Conservation (phyloP, 202 grass and related monocot genomes). For the Digitaria exilis region DNA sequence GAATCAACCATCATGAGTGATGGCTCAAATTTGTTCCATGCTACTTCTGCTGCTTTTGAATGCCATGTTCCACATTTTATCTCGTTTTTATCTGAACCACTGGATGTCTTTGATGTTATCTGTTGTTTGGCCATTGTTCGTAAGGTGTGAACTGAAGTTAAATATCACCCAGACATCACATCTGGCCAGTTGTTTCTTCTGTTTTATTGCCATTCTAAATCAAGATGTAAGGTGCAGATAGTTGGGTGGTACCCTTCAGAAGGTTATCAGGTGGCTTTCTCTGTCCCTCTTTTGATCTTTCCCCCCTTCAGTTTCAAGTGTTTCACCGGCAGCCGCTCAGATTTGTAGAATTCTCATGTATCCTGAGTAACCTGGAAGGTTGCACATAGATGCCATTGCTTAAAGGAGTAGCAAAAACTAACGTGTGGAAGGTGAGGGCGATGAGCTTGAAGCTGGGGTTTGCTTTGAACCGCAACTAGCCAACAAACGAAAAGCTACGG, state of each 20-base stretch:
- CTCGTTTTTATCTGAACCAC: not conserved
- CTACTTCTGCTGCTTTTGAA: not conserved
- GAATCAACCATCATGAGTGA: not conserved
- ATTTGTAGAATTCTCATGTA: constrained; percentile 14
- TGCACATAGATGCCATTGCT: constrained; percentile 44
- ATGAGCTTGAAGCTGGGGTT: constrained; percentile 42
- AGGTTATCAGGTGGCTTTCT: constrained; percentile 36
- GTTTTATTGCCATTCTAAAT: not conserved
- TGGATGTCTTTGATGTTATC: not conserved
- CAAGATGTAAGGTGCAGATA: constrained; percentile 35
- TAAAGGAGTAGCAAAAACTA: constrained; percentile 40
- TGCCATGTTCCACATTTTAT: not conserved
- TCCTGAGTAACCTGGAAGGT: constrained; percentile 39
- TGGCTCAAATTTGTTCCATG: not conserved
- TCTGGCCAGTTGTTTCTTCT: not conserved
- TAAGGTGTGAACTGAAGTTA: not conserved
- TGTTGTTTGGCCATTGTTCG: constrained; percentile 4
- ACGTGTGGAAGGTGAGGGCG: constrained; percentile 44
- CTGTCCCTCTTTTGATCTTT: not conserved
- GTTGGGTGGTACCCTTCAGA: constrained; percentile 45
- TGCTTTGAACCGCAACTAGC: constrained; percentile 54
- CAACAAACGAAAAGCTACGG: constrained; percentile 64
- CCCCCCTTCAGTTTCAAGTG: not conserved
- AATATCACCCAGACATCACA: not conserved
- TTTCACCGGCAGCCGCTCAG: constrained; percentile 19